Evolutionary conservation across 2,329 filamentous ascomycete species (phyloP), one percentile per base, ranked within the genome.

Genomic region (Karstenula rhodostoma): DNA sequence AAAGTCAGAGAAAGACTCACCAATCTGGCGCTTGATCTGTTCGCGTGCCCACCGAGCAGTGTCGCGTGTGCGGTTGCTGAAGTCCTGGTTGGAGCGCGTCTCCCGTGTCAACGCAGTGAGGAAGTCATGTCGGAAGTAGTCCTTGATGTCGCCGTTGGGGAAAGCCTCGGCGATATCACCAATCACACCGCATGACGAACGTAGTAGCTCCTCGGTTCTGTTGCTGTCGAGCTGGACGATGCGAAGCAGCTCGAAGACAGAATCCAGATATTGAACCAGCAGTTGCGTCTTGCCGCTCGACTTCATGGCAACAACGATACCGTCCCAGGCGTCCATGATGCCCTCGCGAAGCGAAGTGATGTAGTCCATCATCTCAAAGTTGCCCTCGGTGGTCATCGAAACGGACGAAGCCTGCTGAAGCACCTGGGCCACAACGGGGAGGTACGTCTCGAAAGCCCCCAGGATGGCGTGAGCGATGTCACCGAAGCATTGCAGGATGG

Each of bases 301-400:
- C 84, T 95, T 96, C 90, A 98, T 93, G 56, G 95, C 93, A 77
- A 94, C 89, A 75, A 99, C 93, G 67, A 97, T 95, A 68, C 95
- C 95, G 72, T 94, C 93, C 94, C 96, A 99, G 35, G 95, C 95
- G 84, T 99, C 95, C 90, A 98, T 97, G 68, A 99, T 98, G 69
- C 94, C 95, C 77, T 99, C 96, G 56, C 95, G 90, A 51, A 99
- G 86, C 22, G 94, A 97, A 66, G 96, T 88, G 69, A 99, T 90
- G 77, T 99, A 99, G 80, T 98, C 94, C 59, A 94, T 90, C 91
- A 98, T 96, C 80, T 99, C 95, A 71, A 94, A 95, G 53, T 91
- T 91, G 60, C 91, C 89, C 67, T 97, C 93, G 29, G 89, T 85
- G 58, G 88, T 88, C 44, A 92, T 87, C 33, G 89, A 91, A 58